These are phyloP conservation scores for Tuber borchii DNA, from an alignment of 495 filamentous ascomycete species.

Conservation along the genomic window DNA sequence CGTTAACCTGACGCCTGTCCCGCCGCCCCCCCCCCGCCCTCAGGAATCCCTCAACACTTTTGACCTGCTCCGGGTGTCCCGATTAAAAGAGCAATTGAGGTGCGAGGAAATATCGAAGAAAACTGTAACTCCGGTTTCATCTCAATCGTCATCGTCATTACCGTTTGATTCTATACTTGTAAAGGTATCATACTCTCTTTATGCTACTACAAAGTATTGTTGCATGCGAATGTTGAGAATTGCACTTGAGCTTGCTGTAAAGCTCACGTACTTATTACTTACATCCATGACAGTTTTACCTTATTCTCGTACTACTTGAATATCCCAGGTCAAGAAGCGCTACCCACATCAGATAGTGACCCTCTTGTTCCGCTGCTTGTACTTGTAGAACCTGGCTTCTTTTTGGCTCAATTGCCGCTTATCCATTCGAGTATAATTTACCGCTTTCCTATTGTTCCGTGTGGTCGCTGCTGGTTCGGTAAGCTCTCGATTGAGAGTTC, in stretches of 20 bases:
- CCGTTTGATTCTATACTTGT: neutral
- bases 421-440: neutral
- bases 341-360: neutral
- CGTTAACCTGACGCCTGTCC: neutral
- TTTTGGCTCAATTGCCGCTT: neutral
- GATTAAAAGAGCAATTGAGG: neutral
- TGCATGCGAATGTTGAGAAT: neutral
- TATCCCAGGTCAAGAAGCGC: neutral
- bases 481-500: conserved; percentile 33
- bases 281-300: neutral
- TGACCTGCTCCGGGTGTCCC: neutral
- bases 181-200: neutral
- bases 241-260: conserved; percentile 1
- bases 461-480: conserved; percentile 31
- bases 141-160: conserved; percentile 2
- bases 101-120: conserved; percentile 2
- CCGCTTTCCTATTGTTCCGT: conserved; percentile 3
- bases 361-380: neutral
- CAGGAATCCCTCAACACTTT: neutral
- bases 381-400: neutral
- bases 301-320: neutral
- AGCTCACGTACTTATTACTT: neutral
- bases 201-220: neutral
- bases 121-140: neutral
- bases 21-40: neutral